Evolutionary conservation across 2,329 filamentous ascomycete species (phyloP).

Genomic region (Didymella sp.): DNA sequence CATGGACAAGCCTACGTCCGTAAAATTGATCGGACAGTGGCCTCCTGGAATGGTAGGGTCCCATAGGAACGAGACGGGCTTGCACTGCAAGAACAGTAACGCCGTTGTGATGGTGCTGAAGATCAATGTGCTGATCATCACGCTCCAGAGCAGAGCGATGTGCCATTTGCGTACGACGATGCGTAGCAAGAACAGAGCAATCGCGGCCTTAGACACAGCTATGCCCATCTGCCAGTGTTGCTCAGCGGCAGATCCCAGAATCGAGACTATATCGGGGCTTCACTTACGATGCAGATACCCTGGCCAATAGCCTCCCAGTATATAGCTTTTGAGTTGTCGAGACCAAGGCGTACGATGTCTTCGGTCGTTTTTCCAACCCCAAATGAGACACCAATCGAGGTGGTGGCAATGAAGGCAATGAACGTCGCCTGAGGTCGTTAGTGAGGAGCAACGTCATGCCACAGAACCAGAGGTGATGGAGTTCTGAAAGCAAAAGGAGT

Average conservation of each 20-base stretch:
- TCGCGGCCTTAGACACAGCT: constrained; percentile 39
- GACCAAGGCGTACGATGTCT: constrained; percentile 25
- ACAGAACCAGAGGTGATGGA: background rate
- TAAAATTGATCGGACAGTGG: constrained; percentile 40
- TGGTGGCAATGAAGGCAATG: constrained; percentile 34
- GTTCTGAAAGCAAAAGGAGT: too few species aligned
- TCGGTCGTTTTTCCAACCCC: constrained; percentile 39
- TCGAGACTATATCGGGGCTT: too few species aligned
- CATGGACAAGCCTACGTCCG: constrained; percentile 37
- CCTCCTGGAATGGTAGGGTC: constrained; percentile 34
- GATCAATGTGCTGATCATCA: constrained; percentile 35
- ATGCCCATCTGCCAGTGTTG: constrained; percentile 32
- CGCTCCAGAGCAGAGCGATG: constrained; percentile 40
- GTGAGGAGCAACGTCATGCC: background rate
- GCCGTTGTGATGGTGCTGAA: constrained; percentile 38
- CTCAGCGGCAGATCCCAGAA: background rate
- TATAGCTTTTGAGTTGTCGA: constrained; percentile 40
- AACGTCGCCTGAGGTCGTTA: constrained; percentile 28
- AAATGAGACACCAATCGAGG: constrained; percentile 34
- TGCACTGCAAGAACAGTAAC: constrained; percentile 39
- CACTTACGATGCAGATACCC: constrained; percentile 34
- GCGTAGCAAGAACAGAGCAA: constrained; percentile 42
- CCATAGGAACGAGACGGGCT: constrained; percentile 38
- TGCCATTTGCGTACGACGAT: constrained; percentile 42
- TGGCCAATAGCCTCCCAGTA: constrained; percentile 44